A percentile compares a stretch with the other conserved stretches of the same genome.
Evolutionary conservation across 306 rosid species (phyloP).

Genomic region (Castanea crenata): DNA sequence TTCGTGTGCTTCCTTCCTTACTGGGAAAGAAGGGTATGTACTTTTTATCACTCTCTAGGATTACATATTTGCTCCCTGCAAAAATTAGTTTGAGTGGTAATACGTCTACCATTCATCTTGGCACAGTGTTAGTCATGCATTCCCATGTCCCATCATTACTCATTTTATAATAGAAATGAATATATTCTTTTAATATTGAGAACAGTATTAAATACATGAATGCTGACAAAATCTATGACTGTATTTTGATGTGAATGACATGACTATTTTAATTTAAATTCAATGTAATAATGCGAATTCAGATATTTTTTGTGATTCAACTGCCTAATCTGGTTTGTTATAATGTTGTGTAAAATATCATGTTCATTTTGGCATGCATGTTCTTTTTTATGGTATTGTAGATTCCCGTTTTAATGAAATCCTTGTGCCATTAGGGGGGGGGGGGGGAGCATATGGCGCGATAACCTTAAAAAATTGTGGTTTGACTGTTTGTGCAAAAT

Average conservation of each 20-base stretch:
- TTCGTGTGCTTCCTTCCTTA: constrained; percentile 54
- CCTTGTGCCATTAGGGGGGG: neutral
- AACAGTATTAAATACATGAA: no score
- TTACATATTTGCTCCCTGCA: neutral
- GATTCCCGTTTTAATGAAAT: neutral
- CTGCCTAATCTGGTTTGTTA: neutral
- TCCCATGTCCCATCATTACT: no score
- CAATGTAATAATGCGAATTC: neutral
- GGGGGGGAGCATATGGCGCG: no score
- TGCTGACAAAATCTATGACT: no score
- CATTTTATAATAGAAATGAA: no score
- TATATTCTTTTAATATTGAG: no score
- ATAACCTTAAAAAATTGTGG: neutral
- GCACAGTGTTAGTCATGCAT: no score
- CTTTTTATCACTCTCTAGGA: neutral
- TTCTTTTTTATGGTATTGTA: no score
- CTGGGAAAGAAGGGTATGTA: constrained; percentile 54
- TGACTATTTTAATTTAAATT: no score
- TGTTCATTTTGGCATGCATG: neutral
- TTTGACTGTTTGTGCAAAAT: neutral
- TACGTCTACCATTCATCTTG: no score
- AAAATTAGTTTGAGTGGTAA: neutral
- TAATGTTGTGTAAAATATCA: neutral
- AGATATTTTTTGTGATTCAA: neutral
- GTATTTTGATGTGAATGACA: no score